Percentiles rank a stretch among this genome's conserved stretches.
phyloP scores from a whole-genome alignment of 352 stramenopile species.

The Phytophthora nicotianae region DNA sequence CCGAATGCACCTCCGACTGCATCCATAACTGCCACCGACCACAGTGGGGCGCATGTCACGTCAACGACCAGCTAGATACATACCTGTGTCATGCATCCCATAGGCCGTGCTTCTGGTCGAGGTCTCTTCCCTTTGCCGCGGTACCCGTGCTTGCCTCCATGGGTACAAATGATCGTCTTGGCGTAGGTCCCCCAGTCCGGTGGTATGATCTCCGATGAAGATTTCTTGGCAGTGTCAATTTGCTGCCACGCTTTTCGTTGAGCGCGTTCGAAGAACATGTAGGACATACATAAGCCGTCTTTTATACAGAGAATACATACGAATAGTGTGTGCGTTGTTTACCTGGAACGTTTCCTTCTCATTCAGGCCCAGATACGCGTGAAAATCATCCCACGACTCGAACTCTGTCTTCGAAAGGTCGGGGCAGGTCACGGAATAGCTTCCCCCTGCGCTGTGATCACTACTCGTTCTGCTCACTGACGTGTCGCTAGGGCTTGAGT shows the following conservation, averaged over 20 bases:
- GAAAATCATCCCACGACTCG: neutral
- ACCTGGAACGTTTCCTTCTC: neutral
- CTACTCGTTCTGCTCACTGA: neutral
- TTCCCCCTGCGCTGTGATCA: neutral
- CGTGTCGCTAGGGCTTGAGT: neutral
- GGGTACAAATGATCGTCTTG: neutral
- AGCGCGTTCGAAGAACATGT: neutral
- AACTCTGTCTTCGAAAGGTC: neutral
- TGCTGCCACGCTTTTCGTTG: neutral
- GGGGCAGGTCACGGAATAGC: neutral
- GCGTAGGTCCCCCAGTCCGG: neutral
- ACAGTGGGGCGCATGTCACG: too few species aligned
- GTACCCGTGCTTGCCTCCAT: neutral
- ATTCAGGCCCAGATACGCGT: neutral
- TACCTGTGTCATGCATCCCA: too few species aligned
- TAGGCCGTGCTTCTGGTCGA: too few species aligned
- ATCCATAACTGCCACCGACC: too few species aligned
- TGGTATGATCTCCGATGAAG: neutral
- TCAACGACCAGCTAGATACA: too few species aligned
- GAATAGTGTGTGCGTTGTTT: neutral
- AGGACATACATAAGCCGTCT: neutral
- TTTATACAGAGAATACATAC: neutral
- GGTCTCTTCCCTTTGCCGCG: neutral
- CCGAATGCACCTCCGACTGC: too few species aligned
- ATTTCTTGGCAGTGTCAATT: neutral